Conservation (phyloP, 345 rosid species). For the Garcia nutans region DNA sequence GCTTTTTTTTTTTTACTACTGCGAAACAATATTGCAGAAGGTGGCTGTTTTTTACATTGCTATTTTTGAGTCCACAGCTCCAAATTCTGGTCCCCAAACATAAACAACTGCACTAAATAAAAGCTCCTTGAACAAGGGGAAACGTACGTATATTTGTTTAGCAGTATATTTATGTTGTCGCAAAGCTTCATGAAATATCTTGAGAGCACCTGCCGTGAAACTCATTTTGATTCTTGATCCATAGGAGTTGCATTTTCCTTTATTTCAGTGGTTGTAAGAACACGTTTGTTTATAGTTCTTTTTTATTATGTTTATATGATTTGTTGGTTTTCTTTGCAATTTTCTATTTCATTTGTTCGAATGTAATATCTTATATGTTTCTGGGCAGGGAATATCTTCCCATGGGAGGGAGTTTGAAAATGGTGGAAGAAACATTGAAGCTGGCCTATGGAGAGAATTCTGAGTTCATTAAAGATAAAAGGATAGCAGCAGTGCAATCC, state of each 20-base stretch:
- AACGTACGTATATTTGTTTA: neutral
- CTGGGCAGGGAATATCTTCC: slow-evolving; percentile 91
- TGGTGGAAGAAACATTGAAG: slow-evolving; percentile 89
- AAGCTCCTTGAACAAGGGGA: neutral
- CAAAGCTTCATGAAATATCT: neutral
- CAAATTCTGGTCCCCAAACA: neutral
- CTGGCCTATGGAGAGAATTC: slow-evolving; percentile 89
- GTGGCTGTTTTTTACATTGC: neutral
- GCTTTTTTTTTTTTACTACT: too few species aligned
- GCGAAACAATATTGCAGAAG: neutral
- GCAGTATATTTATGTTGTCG: neutral
- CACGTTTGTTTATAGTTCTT: neutral
- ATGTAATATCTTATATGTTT: neutral
- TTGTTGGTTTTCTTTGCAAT: neutral
- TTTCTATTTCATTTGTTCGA: neutral
- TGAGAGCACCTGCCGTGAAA: neutral
- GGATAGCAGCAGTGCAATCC: slow-evolving; percentile 85
- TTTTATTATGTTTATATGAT: neutral
- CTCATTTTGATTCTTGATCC: neutral
- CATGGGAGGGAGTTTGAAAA: slow-evolving; percentile 92
- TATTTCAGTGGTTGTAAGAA: neutral
- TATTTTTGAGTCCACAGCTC: neutral
- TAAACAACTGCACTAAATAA: neutral
- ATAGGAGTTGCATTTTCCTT: neutral
- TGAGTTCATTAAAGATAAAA: slow-evolving; percentile 73